phyloP scores from a whole-genome alignment of 1,284 basidiomycete species.

The Sphagnurus paluster region DNA sequence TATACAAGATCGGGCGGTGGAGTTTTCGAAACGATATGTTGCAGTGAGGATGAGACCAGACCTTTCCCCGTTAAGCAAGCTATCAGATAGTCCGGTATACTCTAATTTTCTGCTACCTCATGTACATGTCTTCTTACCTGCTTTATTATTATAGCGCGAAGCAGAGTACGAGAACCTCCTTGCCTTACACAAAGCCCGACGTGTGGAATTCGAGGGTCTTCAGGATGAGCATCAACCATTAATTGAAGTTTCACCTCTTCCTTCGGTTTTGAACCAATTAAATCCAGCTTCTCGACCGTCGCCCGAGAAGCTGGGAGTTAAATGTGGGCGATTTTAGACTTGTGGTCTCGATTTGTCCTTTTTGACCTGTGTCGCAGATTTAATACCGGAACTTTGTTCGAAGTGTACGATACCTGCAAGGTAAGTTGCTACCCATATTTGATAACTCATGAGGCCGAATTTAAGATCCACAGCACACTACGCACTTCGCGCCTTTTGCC shows the following conservation, averaged over 20 bases:
- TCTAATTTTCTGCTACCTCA: conserved; percentile 30
- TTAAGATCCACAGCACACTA: conserved; percentile 46
- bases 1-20: conserved; percentile 72
- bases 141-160: conserved; percentile 53
- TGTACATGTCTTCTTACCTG: conserved; percentile 3
- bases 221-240: conserved; percentile 67
- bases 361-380: conserved; percentile 42
- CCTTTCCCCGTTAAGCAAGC: conserved; percentile 70
- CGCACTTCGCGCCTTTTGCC: conserved; percentile 69
- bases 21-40: conserved; percentile 71
- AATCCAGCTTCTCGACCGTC: conserved; percentile 43
- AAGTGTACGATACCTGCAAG: conserved; percentile 74
- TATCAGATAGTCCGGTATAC: conserved; percentile 62
- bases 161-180: conserved; percentile 54
- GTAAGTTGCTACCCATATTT: conserved; percentile 35
- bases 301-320: conserved; percentile 44
- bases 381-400: conserved; percentile 75
- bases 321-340: conserved; percentile 40
- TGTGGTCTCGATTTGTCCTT: neutral
- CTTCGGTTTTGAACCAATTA: conserved; percentile 54
- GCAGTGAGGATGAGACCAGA: conserved; percentile 58
- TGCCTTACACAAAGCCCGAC: conserved; percentile 61
- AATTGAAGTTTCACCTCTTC: conserved; percentile 60
- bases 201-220: conserved; percentile 62
- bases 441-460: neutral